These are phyloP conservation scores for Tuber borchii DNA, from an alignment of 495 filamentous ascomycete species.

Conservation along the genomic window DNA sequence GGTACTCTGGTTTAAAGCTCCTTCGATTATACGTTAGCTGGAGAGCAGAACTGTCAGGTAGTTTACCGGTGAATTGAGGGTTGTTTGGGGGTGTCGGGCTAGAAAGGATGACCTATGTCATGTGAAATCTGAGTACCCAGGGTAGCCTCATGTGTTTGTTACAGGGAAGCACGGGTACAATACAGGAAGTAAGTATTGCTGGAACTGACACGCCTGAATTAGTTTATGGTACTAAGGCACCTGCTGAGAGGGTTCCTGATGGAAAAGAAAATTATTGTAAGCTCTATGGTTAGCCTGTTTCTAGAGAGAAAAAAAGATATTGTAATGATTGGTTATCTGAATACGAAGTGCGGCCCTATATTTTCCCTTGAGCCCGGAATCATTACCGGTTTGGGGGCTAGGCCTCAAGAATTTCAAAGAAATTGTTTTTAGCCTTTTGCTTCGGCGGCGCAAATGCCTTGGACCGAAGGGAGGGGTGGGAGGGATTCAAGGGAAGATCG, in stretches of 20 bases:
- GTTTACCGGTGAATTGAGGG: neutral
- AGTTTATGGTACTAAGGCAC: neutral
- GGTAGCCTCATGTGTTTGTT: neutral
- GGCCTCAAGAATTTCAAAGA: neutral
- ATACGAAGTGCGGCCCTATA: neutral
- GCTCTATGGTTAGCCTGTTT: neutral
- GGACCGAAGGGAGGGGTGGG: neutral
- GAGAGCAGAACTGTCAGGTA: no score
- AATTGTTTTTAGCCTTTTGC: neutral
- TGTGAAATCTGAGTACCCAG: neutral
- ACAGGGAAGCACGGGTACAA: neutral
- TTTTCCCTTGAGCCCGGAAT: neutral
- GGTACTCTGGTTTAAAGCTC: no score
- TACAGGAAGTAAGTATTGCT: no score
- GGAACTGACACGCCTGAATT: no score
- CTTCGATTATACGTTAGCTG: no score
- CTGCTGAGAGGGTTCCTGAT: neutral
- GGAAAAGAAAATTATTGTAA: neutral
- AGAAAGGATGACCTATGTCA: neutral
- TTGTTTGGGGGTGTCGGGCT: neutral
- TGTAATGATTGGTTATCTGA: neutral
- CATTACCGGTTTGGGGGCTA: neutral
- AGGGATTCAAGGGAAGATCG: neutral
- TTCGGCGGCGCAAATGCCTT: neutral
- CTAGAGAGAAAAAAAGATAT: neutral